Evolutionary conservation across 441 rosid genomes (phyloP).

Genomic region (Mallotus japonicus): DNA sequence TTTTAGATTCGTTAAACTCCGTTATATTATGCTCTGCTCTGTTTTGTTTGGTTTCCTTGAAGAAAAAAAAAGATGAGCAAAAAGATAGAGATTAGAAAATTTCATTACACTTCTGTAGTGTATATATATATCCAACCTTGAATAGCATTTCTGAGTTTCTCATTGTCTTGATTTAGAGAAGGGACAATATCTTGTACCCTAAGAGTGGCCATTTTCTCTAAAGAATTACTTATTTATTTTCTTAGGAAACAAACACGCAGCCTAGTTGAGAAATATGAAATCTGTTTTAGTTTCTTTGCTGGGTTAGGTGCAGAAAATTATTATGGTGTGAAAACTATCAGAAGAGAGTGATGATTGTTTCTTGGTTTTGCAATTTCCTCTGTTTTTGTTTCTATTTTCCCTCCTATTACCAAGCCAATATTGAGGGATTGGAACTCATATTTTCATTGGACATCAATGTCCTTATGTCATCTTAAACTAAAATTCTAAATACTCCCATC

Average conservation of each 20-base stretch:
- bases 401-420: constrained; percentile 19
- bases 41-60: not conserved
- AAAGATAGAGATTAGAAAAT: not conserved
- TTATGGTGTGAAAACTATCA: constrained; percentile 6
- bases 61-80: not conserved
- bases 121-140: too few species aligned
- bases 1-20: not conserved
- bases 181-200: constrained; percentile 23
- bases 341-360: not conserved
- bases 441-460: constrained; percentile 25
- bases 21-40: too few species aligned
- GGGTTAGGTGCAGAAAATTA: constrained; percentile 2
- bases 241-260: constrained; percentile 9
- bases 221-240: constrained; percentile 4
- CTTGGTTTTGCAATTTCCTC: not conserved
- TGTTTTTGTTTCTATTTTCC: constrained; percentile 28
- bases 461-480: not conserved
- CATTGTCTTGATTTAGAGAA: too few species aligned
- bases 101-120: too few species aligned
- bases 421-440: not conserved
- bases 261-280: not conserved
- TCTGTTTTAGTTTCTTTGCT: not conserved
- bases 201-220: constrained; percentile 51
- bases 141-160: too few species aligned
- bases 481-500: not conserved